phyloP scores from a whole-genome alignment of 805 yeast species.

The Yamadazyma endophytica region DNA sequence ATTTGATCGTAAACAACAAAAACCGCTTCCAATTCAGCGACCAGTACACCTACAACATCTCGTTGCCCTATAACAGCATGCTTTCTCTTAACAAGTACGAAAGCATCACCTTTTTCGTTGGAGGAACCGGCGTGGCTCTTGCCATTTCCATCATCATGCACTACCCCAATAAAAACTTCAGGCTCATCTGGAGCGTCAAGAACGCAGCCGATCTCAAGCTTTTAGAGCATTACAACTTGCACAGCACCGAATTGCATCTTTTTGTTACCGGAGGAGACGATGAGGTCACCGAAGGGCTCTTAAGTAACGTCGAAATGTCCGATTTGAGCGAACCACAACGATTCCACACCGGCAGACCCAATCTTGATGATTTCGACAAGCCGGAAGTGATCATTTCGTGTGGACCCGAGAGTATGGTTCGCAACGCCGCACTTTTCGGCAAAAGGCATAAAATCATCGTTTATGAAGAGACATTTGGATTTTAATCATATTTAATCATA shows the following conservation, averaged over 20 bases:
- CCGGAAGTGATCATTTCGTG: slow-evolving; percentile 45
- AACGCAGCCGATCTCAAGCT: slow-evolving; percentile 6
- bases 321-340: slow-evolving; percentile 1
- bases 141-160: slow-evolving; percentile 8
- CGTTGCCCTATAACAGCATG: slow-evolving; percentile 9
- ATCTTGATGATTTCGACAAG: slow-evolving; percentile 1
- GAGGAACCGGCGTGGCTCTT: slow-evolving; percentile 12
- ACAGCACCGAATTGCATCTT: slow-evolving; percentile 1
- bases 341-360: slow-evolving; percentile 7
- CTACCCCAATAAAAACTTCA: slow-evolving; percentile 6
- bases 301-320: slow-evolving; percentile 1
- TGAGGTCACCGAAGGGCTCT: slow-evolving; percentile 1
- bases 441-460: slow-evolving; percentile 20
- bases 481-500: too few relatives aligned
- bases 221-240: slow-evolving; percentile 4
- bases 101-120: slow-evolving; percentile 5
- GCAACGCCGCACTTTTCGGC: slow-evolving; percentile 38
- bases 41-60: slow-evolving; percentile 4
- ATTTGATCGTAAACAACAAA: slow-evolving; percentile 6
- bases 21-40: slow-evolving; percentile 4
- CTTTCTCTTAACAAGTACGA: slow-evolving; percentile 1
- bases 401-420: slow-evolving; percentile 48
- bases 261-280: slow-evolving; percentile 4
- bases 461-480: too few relatives aligned
- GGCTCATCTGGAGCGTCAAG: slow-evolving; percentile 9